Conservation (phyloP, 2,329 filamentous ascomycete genomes). For the Nannizziopsis barbatae region DNA sequence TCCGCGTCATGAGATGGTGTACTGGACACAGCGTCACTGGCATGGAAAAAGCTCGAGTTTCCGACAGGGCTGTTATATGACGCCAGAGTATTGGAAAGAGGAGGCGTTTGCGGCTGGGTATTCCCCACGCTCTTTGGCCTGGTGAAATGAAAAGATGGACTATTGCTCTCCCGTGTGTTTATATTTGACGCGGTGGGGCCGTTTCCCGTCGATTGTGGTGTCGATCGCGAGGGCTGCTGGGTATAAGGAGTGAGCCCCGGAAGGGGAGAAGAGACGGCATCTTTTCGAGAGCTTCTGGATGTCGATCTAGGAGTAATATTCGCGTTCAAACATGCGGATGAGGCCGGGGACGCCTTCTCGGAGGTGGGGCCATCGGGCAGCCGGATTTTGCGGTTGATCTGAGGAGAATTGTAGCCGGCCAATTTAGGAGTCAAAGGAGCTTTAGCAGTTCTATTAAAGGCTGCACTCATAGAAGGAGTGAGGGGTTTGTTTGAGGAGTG, state of each 20-base stretch:
- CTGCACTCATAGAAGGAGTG: constrained; percentile 58
- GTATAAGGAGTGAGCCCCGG: constrained; percentile 34
- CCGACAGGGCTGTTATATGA: constrained; percentile 27
- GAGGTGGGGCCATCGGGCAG: constrained; percentile 27
- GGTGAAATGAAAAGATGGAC: constrained; percentile 23
- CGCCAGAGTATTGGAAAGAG: constrained; percentile 24
- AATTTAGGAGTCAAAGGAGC: constrained; percentile 51
- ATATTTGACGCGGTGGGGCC: constrained; percentile 2
- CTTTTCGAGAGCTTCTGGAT: constrained; percentile 57
- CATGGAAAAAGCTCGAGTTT: constrained; percentile 76
- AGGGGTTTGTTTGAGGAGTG: constrained; percentile 43
- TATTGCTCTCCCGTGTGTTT: constrained; percentile 19
- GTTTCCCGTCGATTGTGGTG: constrained; percentile 7
- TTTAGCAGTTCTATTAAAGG: constrained; percentile 42
- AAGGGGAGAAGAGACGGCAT: constrained; percentile 54
- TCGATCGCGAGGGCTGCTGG: constrained; percentile 20
- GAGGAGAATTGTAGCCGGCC: constrained; percentile 28
- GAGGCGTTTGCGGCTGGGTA: constrained; percentile 23
- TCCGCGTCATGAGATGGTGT: constrained; percentile 29
- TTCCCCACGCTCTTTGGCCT: constrained; percentile 30
- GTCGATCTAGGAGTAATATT: constrained; percentile 73
- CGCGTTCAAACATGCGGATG: constrained; percentile 46
- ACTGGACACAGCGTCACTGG: constrained; percentile 57
- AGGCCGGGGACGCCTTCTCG: constrained; percentile 41
- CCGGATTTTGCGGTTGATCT: constrained; percentile 26